Base-by-base conservation (phyloP, 495 filamentous ascomycete species). In the Chaetomidium leptoderma region DNA sequence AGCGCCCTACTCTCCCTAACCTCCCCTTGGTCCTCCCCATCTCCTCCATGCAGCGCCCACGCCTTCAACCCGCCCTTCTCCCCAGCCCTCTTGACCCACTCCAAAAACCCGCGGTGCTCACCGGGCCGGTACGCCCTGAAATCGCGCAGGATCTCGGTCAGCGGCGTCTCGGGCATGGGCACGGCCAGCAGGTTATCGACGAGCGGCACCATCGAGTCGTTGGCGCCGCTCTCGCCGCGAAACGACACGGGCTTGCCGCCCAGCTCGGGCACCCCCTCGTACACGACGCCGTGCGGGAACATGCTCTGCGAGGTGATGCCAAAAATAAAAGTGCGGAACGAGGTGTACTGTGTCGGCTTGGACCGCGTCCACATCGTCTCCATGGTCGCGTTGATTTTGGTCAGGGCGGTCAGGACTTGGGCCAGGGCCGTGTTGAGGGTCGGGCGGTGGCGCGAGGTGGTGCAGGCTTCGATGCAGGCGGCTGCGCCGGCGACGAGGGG, bases 271-370 rank as follows among this genome's bases (percentile, higher is more conserved):
- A 90, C 78, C 21, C 89, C 90, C 67, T 92, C 86, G 71, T 96
- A 96, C 53, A 93, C 70, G 3, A 96, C 91, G 2, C 91, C 91
- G 47, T 87, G 76, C 3, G 91, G 91, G 69, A 96, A 96, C 91
- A 96, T 96, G 44, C 81, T 83, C 69, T 96, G 91, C 7, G 79
- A 84, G 2, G 86, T 90, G 63, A 96, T 95, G 48, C 91, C 91
- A 63, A 95, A 95, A 71, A 96, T 96, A 74, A 96, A 96, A 32
- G 91, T 92, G 11, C 91, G 84, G 80, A 93, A 96, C 48, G 78
- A 84, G 32, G 83, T 86, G 71, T 96, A 96, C 46, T 87, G 81
- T 4, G 74, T 68, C 13, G 91, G 90, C 65, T 86, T 88, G 50
- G 86, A 90, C 65, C 89, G 86, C 35, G 75, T 76, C 91, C 91